Conservation (phyloP, 148 eudicot species). For the Vaccinium darrowii region DNA sequence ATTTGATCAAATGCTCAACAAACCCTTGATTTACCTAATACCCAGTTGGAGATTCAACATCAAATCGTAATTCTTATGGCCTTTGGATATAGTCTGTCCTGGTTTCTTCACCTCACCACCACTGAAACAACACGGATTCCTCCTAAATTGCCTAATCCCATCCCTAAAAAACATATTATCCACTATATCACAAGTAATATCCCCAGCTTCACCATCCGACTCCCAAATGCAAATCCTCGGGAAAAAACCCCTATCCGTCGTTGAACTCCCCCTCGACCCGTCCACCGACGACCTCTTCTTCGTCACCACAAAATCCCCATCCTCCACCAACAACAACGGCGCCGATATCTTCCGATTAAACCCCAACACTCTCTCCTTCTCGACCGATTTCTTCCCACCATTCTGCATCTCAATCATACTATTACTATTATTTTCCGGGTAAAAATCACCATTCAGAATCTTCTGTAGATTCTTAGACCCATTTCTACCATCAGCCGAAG, state of each 20-base stretch:
- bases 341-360: conserved; percentile 24
- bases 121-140: conserved; percentile 54
- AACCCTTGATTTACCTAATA: conserved; percentile 45
- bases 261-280: conserved; percentile 28
- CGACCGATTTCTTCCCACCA: background rate
- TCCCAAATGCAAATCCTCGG: conserved; percentile 83
- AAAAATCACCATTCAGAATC: conserved; percentile 38
- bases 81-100: conserved; percentile 68
- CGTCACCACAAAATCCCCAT: conserved; percentile 19
- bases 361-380: background rate
- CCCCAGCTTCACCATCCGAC: conserved; percentile 75
- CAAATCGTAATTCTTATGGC: conserved; percentile 79
- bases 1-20: background rate
- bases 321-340: conserved; percentile 26
- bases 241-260: conserved; percentile 41
- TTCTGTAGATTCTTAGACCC: conserved; percentile 5
- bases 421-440: conserved; percentile 25
- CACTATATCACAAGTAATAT: conserved; percentile 82
- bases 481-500: conserved; percentile 48
- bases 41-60: conserved; percentile 91
- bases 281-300: conserved; percentile 48
- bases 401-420: background rate
- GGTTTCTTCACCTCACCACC: conserved; percentile 71
- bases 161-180: conserved; percentile 62
- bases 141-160: conserved; percentile 40